Evolutionary conservation across 1,139 yeast species (phyloP).

Genomic region (Geotrichum histeridarum): DNA sequence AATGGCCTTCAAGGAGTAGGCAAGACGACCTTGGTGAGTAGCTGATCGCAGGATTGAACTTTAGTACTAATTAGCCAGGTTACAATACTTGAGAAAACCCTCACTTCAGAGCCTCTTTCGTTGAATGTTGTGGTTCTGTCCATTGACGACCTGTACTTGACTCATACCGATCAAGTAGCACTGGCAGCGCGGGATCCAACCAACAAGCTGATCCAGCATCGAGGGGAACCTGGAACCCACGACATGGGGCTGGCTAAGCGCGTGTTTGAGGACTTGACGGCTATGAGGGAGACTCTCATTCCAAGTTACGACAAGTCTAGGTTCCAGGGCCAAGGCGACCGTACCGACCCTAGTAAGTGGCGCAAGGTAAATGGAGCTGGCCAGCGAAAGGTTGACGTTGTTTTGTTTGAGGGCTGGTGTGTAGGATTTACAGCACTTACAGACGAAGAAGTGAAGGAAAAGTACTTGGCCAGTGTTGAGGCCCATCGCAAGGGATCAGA

Average conservation of each 20-base stretch:
- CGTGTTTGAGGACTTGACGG: conserved; percentile 30
- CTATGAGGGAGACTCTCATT: conserved; percentile 38
- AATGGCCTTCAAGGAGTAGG: conserved; percentile 19
- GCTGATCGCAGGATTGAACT: not conserved
- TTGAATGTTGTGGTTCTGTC: conserved; percentile 56
- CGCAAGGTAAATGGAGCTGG: conserved; percentile 30
- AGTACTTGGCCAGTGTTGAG: not conserved
- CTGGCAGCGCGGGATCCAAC: conserved; percentile 42
- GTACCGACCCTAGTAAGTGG: conserved; percentile 32
- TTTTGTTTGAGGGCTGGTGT: conserved; percentile 93
- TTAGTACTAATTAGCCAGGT: not conserved
- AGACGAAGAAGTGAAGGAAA: conserved; percentile 30
- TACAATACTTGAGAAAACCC: conserved; percentile 1
- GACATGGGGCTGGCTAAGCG: conserved; percentile 49
- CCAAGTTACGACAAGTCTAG: conserved; percentile 79
- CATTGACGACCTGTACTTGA: conserved; percentile 80
- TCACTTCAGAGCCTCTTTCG: conserved; percentile 33
- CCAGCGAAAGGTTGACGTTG: conserved; percentile 49
- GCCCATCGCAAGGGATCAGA: conserved; percentile 19
- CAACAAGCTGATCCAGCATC: conserved; percentile 61
- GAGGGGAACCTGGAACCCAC: conserved; percentile 95
- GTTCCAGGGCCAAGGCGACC: conserved; percentile 74
- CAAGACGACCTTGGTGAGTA: conserved; percentile 15
- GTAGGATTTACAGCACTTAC: conserved; percentile 60
- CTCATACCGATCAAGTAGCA: conserved; percentile 52